phyloP scores from a whole-genome alignment of 768 basidiomycete species.

The Neoboletus brunneissimus region DNA sequence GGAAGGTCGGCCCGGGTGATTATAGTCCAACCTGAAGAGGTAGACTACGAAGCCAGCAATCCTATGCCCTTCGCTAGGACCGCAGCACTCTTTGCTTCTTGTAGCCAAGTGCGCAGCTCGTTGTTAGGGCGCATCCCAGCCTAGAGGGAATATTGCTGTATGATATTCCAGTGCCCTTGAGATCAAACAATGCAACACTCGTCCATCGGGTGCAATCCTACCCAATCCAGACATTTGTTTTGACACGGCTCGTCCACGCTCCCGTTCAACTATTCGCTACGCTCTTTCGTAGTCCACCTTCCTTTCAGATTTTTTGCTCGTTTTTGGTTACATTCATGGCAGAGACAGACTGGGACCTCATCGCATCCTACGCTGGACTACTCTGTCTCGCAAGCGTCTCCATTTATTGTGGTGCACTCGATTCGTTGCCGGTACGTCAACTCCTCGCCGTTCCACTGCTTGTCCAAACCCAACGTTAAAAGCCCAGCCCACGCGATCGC shows the following conservation, averaged over 20 bases:
- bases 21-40: not conserved
- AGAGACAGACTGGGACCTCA: slow-evolving; percentile 50
- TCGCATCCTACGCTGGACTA: slow-evolving; percentile 69
- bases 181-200: slow-evolving; percentile 22
- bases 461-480: not conserved
- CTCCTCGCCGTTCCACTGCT: not conserved
- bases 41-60: not conserved
- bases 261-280: not conserved
- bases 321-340: slow-evolving; percentile 4
- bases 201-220: not conserved
- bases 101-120: not conserved
- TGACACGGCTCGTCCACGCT: not conserved
- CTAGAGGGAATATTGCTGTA: not conserved
- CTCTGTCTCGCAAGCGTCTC: slow-evolving; percentile 61
- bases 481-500: slow-evolving; percentile 10
- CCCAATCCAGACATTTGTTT: not conserved
- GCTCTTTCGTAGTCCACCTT: not conserved
- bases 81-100: not conserved
- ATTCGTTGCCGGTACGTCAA: slow-evolving; percentile 60
- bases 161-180: not conserved
- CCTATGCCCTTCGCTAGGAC: too few relatives aligned
- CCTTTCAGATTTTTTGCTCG: not conserved
- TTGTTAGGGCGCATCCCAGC: not conserved
- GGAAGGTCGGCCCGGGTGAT: slow-evolving; percentile 2
- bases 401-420: slow-evolving; percentile 68